Evolutionary conservation across 805 yeast species (phyloP).

Genomic region (Kluyveromyces starmeri): DNA sequence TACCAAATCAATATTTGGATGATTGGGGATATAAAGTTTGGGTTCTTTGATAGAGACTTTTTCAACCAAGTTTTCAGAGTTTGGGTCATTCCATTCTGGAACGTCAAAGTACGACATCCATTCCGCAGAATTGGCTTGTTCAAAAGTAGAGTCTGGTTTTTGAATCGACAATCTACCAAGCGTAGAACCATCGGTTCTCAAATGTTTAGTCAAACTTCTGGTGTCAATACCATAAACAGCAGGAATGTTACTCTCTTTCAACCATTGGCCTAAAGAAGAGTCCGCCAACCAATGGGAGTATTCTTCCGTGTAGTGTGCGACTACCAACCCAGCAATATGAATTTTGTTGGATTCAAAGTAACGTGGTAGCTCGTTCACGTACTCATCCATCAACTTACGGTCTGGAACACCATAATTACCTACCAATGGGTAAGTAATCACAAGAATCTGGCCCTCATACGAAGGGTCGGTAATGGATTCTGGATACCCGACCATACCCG

Average conservation of each 20-base stretch:
- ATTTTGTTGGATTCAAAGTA: slow-evolving; percentile 89
- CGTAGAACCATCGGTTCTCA: slow-evolving; percentile 88
- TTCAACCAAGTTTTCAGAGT: slow-evolving; percentile 83
- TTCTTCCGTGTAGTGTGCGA: slow-evolving; percentile 94
- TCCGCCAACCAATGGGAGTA: slow-evolving; percentile 90
- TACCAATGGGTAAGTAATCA: slow-evolving; percentile 91
- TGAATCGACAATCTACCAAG: slow-evolving; percentile 79
- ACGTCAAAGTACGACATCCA: slow-evolving; percentile 62
- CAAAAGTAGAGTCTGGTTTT: slow-evolving; percentile 29
- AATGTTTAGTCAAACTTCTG: slow-evolving; percentile 84
- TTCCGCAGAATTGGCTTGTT: slow-evolving; percentile 27
- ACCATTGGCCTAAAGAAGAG: slow-evolving; percentile 90
- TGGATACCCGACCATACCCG: slow-evolving; percentile 99
- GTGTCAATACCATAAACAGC: slow-evolving; percentile 98
- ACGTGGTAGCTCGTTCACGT: slow-evolving; percentile 69
- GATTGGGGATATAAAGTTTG: slow-evolving; percentile 59
- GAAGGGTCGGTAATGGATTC: slow-evolving; percentile 98
- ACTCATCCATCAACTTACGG: slow-evolving; percentile 63
- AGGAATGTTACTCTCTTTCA: slow-evolving; percentile 83
- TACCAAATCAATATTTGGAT: slow-evolving; percentile 31
- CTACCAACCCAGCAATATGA: slow-evolving; percentile 94
- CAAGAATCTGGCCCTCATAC: slow-evolving; percentile 94
- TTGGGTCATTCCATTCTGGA: slow-evolving; percentile 92
- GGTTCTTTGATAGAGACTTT: slow-evolving; percentile 78
- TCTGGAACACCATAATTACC: slow-evolving; percentile 99